Evolutionary conservation across 1,139 yeast species (phyloP), one percentile per base, ranked within the genome.

Genomic region (Blastobotrys malaysiensis): DNA sequence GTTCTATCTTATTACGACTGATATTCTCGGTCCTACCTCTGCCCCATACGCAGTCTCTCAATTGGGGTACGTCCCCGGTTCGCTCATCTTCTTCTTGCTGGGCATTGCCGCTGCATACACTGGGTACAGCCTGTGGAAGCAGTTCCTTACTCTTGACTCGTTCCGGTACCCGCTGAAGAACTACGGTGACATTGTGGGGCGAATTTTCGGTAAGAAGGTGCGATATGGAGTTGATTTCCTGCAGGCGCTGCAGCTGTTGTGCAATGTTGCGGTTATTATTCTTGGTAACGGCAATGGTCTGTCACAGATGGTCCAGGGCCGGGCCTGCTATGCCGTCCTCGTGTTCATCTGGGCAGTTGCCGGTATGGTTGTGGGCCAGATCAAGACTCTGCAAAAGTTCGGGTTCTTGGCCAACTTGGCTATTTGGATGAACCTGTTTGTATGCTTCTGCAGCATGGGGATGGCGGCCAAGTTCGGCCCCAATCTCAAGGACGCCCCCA

Each of bases 1-100:
- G 9, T 75, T 76, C 63, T 75, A 69, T 60, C 65, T 76, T 48
- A 76, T 76, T 52, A 75, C 79, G 14, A 75, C 79, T 2, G 79
- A 76, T 65, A 75, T 76, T 51, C 67, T 76, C 44, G 79, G 79
- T 19, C 79, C 79, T 18, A 66, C 73, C 14, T 66, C 70, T 51
- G 77, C 78, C 16, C 79, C 79, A 3, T 75, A 72, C 57, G 75
- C 78, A 9, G 65, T 76, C 48, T 63, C 75, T 5, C 71, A 73
- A 53, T 63, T 76, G 54, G 79, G 79, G 2, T 74, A 67, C 52
- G 78, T 72, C 14, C 77, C 78, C 9, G 79, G 79, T 44, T 64
- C 70, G 51, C 66, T 74, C 44, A 63, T 76, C 11, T 76, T 69
- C 61, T 63, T 73, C 45, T 60, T 73, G 14, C 71, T 76, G 51